Evolutionary conservation across 768 basidiomycete species (phyloP), one percentile per base, ranked within the genome.

Genomic region (Mycena crocata): DNA sequence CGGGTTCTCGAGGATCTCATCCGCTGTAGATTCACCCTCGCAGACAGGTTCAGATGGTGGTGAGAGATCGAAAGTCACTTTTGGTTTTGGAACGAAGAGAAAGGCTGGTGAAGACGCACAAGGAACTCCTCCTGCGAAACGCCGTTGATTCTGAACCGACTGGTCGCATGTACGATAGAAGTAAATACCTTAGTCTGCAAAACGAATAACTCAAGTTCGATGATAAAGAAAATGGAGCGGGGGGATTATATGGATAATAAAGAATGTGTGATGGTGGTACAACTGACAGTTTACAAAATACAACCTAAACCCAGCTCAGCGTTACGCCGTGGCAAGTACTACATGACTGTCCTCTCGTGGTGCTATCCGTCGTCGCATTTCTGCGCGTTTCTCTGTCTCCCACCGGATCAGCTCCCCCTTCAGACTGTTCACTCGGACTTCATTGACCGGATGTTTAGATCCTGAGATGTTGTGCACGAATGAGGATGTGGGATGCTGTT

Each of bases 51-150:
- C 90, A 0, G 88, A 84, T 24, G 80, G 86, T 1, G 80, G 80
- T 1, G 93, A 94, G 73, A 85, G 93, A 56, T 85, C 88, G 34
- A 95, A 89, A 77, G 87, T 95, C 45, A 86, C 88, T 7, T 89
- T 95, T 75, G 92, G 92, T 14, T 87, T 95, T 74, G 90, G 90
- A 35, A 80, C 84, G 49, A 96, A 96, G 83, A 83, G 94, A 73
- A 95, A 95, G 75, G 92, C 91, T 5, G 86, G 78, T 1, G 91
- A 90, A 34, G 93, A 94, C 61, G 83, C 85, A n/a, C 77, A 80
- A 24, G 90, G 86, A 17, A 84, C 89, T 5, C 93, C 92, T 8
- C 86, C 91, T 12, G 75, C 88, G 28, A 95, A 95, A 82, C 77
- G 81, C 56, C 80, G 85, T 51, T 85, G 75, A 78, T 50, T 34